Conservation (phyloP, 805 yeast genomes). For the Wickerhamiella sergipiensis region DNA sequence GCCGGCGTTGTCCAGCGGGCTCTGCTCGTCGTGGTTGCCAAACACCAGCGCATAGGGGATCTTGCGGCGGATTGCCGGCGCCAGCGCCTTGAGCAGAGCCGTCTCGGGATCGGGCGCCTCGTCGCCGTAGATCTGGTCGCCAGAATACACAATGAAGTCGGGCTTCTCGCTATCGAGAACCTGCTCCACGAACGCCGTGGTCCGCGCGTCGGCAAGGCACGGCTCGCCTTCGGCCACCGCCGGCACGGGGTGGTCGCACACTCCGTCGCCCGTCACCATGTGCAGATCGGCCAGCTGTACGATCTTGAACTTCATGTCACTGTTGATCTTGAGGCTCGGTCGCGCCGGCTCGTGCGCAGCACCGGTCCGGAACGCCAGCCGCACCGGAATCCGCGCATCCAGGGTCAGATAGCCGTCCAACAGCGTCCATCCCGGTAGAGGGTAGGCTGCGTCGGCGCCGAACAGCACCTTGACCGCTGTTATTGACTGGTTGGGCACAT, state of each 20-base stretch:
- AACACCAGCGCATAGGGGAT: conserved; percentile 78
- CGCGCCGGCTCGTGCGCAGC: conserved; percentile 4
- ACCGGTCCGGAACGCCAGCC: conserved; percentile 20
- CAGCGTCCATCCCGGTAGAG: conserved; percentile 56
- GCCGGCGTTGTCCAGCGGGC: conserved; percentile 45
- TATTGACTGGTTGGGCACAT: conserved; percentile 27
- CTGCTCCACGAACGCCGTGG: conserved; percentile 43
- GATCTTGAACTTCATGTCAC: conserved; percentile 47
- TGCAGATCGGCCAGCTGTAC: conserved; percentile 88
- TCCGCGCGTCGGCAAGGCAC: conserved; percentile 71
- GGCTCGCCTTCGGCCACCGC: conserved; percentile 19
- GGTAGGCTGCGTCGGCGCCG: conserved; percentile 63
- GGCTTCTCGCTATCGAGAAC: conserved; percentile 70
- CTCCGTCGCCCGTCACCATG: conserved; percentile 71
- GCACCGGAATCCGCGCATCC: conserved; percentile 16
- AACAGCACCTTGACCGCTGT: conserved; percentile 56
- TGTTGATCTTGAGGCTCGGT: conserved; percentile 10
- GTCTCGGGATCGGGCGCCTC: conserved; percentile 70
- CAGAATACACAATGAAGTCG: conserved; percentile 73
- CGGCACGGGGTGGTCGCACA: conserved; percentile 46
- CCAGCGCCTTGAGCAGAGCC: conserved; percentile 60
- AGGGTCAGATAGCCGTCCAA: conserved; percentile 19
- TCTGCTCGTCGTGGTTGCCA: conserved; percentile 95
- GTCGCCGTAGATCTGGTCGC: conserved; percentile 84
- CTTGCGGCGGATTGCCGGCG: conserved; percentile 48